phyloP scores from a whole-genome alignment of 78 protist genomes.

The Dictyostelium brefeldianum region DNA sequence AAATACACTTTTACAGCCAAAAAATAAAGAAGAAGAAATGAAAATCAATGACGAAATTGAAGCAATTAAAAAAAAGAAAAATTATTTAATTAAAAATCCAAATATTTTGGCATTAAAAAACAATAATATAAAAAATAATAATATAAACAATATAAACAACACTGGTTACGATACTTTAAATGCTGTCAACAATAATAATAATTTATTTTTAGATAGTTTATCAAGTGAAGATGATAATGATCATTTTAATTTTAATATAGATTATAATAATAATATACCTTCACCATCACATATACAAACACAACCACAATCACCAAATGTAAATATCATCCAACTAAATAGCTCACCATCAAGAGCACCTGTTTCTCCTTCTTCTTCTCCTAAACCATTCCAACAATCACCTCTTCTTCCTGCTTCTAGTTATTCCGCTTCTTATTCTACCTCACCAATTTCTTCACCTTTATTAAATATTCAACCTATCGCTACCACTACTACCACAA shows the following conservation, averaged over 20 bases:
- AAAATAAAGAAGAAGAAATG: constrained; percentile 36
- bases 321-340: not conserved
- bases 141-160: no score
- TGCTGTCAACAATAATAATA: not conserved
- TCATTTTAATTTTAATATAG: not conserved
- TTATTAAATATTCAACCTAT: not conserved
- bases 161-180: not conserved
- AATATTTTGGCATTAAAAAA: constrained; percentile 47
- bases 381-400: not conserved
- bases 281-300: not conserved
- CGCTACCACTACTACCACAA: not conserved
- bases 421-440: not conserved
- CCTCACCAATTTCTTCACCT: not conserved
- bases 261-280: not conserved
- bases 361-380: not conserved
- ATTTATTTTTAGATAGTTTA: not conserved
- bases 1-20: constrained; percentile 21
- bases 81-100: constrained; percentile 62
- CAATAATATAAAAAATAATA: not conserved
- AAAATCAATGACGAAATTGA: constrained; percentile 43
- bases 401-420: not conserved
- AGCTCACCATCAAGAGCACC: not conserved
- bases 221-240: not conserved
- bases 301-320: not conserved
- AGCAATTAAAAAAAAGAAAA: constrained; percentile 46